Evolutionary conservation across 192 early-diverging fungal genomes (phyloP).

Genomic region (Coemansia sp.): DNA sequence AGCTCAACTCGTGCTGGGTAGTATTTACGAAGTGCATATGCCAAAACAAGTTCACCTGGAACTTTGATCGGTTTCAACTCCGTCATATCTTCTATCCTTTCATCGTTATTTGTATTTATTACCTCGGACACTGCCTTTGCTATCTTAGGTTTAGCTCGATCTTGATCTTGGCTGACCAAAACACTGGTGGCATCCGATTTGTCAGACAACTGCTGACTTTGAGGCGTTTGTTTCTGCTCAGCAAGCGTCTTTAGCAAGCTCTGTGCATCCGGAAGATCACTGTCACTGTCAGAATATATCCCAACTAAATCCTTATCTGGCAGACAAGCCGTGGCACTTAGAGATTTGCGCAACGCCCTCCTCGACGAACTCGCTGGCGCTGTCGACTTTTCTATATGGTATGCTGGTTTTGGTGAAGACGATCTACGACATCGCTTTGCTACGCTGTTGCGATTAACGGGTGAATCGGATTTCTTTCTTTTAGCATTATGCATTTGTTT

Average conservation of each 20-base stretch:
- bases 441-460: neutral
- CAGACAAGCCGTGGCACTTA: neutral
- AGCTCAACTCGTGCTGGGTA: slow-evolving; percentile 41
- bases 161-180: neutral
- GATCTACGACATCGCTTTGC: neutral
- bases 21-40: slow-evolving; percentile 37
- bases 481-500: neutral
- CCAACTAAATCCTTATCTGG: neutral
- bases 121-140: slow-evolving; percentile 36
- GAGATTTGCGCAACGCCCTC: slow-evolving; percentile 4
- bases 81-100: slow-evolving; percentile 14
- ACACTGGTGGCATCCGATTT: neutral
- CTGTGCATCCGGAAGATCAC: slow-evolving; percentile 47
- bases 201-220: neutral
- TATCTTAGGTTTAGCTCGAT: slow-evolving; percentile 3
- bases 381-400: neutral
- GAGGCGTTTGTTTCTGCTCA: neutral
- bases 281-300: slow-evolving; percentile 35
- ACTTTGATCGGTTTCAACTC: slow-evolving; percentile 21
- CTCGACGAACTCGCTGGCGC: neutral
- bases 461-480: neutral
- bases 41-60: slow-evolving; percentile 48
- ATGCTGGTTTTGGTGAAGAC: neutral
- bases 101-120: slow-evolving; percentile 7
- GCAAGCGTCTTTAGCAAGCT: slow-evolving; percentile 28